Evolutionary conservation across 768 basidiomycete species (phyloP), one percentile per base, ranked within the genome.

Genomic region (Pulveroboletus sp.): DNA sequence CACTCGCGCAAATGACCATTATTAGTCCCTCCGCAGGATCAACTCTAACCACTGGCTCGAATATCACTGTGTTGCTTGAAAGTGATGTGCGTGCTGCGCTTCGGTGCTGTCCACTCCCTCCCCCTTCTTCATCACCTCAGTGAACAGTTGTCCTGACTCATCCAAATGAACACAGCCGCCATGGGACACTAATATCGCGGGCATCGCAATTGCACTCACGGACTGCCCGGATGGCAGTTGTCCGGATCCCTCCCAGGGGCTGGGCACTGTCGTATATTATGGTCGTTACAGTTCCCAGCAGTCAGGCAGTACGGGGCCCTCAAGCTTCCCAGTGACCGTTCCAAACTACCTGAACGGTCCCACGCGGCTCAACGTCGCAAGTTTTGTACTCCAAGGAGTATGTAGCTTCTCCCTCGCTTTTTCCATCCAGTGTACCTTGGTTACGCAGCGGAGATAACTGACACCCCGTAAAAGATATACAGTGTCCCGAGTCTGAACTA

Each of bases 341-440:
- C 57, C 62, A 2, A 8, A 9, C 17, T 41, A 0, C 5, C 41
- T 21, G 36, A 1, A 26, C 1, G 58, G 61, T 15, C 10, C 1
- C 7, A 28, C 0, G 15, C 17, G 36, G 10, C 0, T 64, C 18
- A 33, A 0, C 1, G 13, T 54, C 5, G 53, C 37, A 15, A 48
- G 37, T 35, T 27, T 51, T 18, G 47, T 32, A 30, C 8, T 49
- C 5, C 0, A 3, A 1, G 45, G 43, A n/a, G 64, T 63, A 33
- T 13, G 53, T 39, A 14, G n/a, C n/a, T n/a, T 28, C 15, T 44
- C 8, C 13, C 28, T 30, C 28, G 2, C 28, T 30, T 9, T 30
- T 9, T 30, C 17, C 18, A n/a, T 28, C 7, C 21, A 14, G 5
- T 17, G 4, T 10, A 2, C 35, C 10, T n/a, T n/a, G 8, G 6